Evolutionary conservation across 495 filamentous ascomycete genomes (phyloP), one percentile per base, ranked within the genome.

Genomic region (Penicillium dipodomyicola): DNA sequence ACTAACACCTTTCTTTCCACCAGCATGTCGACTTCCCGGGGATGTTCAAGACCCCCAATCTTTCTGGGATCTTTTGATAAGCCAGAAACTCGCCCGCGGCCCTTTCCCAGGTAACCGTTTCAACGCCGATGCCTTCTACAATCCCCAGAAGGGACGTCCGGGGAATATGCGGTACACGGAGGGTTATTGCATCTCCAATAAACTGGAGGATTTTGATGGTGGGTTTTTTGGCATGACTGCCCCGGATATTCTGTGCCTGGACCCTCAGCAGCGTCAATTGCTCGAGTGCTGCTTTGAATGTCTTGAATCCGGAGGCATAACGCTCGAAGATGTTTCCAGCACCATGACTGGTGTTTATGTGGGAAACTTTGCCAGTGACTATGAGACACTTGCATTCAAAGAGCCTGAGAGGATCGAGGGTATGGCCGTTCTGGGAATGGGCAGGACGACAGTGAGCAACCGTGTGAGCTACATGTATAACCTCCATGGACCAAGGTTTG

Each of bases 311-410:
- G 65, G 54, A 2, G 64, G 62, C n/a, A 22, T 52, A 8, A 15
- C 55, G 5, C 27, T 59, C 5, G 43, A 61, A 4, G 50, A 57
- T 2, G 46, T 80, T 14, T 56, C 76, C 1, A 76, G 74, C 27
- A 65, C 71, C 1, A 65, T 73, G 30, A 80, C 76, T 9, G 71
- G 65, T 14, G 72, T 75, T 17, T 82, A 67, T 53, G 70, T 76
- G 10, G 78, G 76, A 22, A 58, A 53, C 19, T 65, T 59, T 29
- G 39, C 52, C 25, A 44, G 49, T n/a, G 59, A 65, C 52, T 65
- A 56, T 35, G n/a, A 52, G 45, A 29, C 37, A 14, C 57, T 61
- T 50, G 17, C 48, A 25, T 39, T 50, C 48, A 37, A 39, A 9
- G 48, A 50, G 11, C 32, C 48, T 19, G 48, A 48, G 23, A 23